Conservation (phyloP, 2,329 filamentous ascomycete genomes). For the Calonectria hawksworthii region DNA sequence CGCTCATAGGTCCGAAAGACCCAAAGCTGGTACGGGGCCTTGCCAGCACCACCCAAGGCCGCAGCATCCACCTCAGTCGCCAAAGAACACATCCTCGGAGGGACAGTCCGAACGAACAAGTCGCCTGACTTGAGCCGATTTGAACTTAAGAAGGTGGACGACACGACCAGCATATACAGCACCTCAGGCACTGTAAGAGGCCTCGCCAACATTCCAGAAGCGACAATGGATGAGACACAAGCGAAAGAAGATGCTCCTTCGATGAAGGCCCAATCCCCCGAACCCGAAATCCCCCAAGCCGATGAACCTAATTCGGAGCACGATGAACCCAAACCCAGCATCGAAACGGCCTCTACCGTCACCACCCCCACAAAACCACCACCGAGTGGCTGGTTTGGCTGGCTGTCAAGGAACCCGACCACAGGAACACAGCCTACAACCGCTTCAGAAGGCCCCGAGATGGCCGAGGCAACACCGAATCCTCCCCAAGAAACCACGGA, state of each 20-base stretch:
- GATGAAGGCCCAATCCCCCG: constrained; percentile 27
- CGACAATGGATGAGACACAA: constrained; percentile 35
- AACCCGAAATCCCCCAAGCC: constrained; percentile 9
- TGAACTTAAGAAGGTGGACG: constrained; percentile 58
- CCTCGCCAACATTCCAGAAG: constrained; percentile 45
- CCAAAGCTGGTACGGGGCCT: constrained; percentile 75
- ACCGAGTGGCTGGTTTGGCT: constrained; percentile 68
- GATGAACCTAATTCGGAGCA: constrained; percentile 6
- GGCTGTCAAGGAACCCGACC: constrained; percentile 57
- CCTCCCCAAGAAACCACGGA: constrained; percentile 9
- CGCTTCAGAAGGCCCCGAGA: constrained; percentile 2
- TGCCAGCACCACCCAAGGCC: constrained; percentile 69
- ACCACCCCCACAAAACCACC: constrained; percentile 40
- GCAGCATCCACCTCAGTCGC: constrained; percentile 72
- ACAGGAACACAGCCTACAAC: constrained; percentile 39
- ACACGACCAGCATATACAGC: constrained; percentile 49
- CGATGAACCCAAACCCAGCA: constrained; percentile 12
- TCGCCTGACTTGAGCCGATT: constrained; percentile 66
- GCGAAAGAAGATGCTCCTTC: constrained; percentile 30
- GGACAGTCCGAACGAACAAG: constrained; percentile 62
- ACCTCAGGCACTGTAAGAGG: constrained; percentile 38
- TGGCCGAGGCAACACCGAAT: constrained; percentile 33
- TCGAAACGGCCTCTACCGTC: background rate
- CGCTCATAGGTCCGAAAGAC: constrained; percentile 62
- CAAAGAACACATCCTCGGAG: constrained; percentile 72